Evolutionary conservation across 202 grass and related monocot species (phyloP).

Genomic region (Carex arenaria): DNA sequence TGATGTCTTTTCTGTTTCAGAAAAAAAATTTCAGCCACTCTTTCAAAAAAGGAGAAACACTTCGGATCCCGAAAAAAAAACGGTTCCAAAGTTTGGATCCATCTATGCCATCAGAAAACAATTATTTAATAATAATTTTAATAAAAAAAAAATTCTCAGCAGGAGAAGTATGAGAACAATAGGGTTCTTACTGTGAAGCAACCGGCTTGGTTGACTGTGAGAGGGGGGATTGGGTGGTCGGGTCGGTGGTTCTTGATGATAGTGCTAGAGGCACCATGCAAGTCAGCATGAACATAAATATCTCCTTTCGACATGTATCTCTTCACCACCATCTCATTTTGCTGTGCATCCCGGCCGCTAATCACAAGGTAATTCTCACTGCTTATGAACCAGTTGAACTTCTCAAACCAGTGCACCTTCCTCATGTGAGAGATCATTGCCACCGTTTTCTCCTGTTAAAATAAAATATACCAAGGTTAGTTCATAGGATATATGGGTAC

Average conservation of each 20-base stretch:
- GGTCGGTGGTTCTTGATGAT: constrained; percentile 93
- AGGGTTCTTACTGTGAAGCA: constrained; percentile 69
- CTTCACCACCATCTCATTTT: constrained; percentile 95
- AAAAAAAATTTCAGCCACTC: too few species aligned
- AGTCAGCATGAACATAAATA: constrained; percentile 94
- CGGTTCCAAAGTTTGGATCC: too few species aligned
- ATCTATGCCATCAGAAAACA: too few species aligned
- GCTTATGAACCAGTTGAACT: constrained; percentile 99
- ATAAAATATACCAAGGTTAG: constrained; percentile 20
- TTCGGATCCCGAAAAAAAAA: too few species aligned
- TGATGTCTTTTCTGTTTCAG: too few species aligned
- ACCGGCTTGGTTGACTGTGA: constrained; percentile 94
- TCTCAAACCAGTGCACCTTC: constrained; percentile 99
- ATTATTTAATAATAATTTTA: too few species aligned
- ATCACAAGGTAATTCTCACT: constrained; percentile 96
- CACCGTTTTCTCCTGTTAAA: constrained; percentile 90
- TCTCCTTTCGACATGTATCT: constrained; percentile 99
- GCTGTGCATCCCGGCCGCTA: constrained; percentile 94
- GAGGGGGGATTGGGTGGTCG: constrained; percentile 71
- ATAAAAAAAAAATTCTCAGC: neutral
- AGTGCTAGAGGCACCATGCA: constrained; percentile 97
- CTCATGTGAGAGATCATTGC: constrained; percentile 97
- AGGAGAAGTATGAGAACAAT: constrained; percentile 29
- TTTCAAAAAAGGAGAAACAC: too few species aligned
- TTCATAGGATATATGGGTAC: neutral